A percentile compares a stretch with the other conserved stretches of the same genome.
phyloP scores from a whole-genome alignment of 176 grass and related monocot genomes.

The Oryza longistaminata region DNA sequence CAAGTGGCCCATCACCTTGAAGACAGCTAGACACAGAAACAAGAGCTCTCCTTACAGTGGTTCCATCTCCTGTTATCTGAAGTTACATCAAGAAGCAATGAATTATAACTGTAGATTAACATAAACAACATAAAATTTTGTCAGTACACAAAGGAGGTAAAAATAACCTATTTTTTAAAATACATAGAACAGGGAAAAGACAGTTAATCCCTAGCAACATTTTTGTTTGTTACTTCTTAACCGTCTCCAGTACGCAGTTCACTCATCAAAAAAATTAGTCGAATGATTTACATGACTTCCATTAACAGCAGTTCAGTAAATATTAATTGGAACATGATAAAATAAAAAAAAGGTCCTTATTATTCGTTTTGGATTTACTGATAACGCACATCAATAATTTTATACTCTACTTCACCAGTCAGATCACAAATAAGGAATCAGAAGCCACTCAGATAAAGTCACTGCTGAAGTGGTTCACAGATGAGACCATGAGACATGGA shows the following conservation, averaged over 20 bases:
- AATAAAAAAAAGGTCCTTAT: background rate
- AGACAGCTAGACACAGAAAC: conserved; percentile 50
- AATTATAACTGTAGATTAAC: background rate
- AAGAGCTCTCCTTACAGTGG: conserved; percentile 38
- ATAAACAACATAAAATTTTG: too few relatives aligned
- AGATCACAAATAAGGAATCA: background rate
- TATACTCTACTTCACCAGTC: background rate
- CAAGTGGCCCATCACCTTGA: conserved; percentile 34
- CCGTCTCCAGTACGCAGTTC: background rate
- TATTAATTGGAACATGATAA: background rate
- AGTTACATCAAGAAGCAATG: background rate
- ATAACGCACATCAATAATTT: background rate
- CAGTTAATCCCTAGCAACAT: background rate
- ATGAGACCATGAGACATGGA: background rate
- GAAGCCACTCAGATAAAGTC: background rate
- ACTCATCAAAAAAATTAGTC: background rate
- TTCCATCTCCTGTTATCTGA: conserved; percentile 48
- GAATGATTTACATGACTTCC: background rate
- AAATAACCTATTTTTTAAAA: background rate
- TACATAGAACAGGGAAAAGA: background rate
- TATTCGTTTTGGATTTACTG: background rate
- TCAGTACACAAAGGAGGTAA: too few relatives aligned
- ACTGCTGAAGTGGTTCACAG: background rate
- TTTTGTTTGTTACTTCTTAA: background rate
- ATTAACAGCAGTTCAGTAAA: too few relatives aligned